Conservation (phyloP, 2,329 filamentous ascomycete species). For the Botryosphaeria dothidea region DNA sequence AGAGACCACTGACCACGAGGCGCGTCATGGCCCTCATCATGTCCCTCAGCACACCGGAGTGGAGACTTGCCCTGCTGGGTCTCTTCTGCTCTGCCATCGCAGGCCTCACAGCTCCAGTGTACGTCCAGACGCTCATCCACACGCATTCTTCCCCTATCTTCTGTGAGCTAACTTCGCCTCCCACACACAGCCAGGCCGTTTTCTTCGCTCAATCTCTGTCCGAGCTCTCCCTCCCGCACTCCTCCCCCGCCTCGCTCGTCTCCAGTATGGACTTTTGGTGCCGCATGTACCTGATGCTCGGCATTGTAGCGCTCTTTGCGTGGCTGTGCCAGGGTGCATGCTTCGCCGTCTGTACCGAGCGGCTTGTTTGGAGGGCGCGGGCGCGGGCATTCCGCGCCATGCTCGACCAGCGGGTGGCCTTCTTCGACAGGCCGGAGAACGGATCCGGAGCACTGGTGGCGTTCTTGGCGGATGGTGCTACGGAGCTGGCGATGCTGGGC, state of each 20-base stretch:
- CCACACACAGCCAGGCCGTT: background rate
- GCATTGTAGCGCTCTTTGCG: background rate
- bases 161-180: too few species aligned
- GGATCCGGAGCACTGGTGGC: conserved; percentile 80
- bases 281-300: background rate
- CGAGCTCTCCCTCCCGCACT: background rate
- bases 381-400: conserved; percentile 78
- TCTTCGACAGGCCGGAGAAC: conserved; percentile 86
- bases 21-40: too few species aligned
- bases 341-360: conserved; percentile 84
- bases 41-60: too few species aligned
- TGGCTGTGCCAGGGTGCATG: conserved; percentile 44
- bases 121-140: too few species aligned
- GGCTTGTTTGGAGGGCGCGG: conserved; percentile 75
- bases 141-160: too few species aligned
- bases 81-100: too few species aligned
- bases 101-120: too few species aligned
- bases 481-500: conserved; percentile 82
- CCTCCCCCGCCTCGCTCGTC: background rate
- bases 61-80: too few species aligned
- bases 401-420: conserved; percentile 84
- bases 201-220: background rate
- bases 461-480: conserved; percentile 84
- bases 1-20: too few species aligned
- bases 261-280: background rate